Percentiles rank a stretch among this genome's conserved stretches.
Conservation (phyloP, 768 basidiomycete species). For the Macrocybe gigantea region DNA sequence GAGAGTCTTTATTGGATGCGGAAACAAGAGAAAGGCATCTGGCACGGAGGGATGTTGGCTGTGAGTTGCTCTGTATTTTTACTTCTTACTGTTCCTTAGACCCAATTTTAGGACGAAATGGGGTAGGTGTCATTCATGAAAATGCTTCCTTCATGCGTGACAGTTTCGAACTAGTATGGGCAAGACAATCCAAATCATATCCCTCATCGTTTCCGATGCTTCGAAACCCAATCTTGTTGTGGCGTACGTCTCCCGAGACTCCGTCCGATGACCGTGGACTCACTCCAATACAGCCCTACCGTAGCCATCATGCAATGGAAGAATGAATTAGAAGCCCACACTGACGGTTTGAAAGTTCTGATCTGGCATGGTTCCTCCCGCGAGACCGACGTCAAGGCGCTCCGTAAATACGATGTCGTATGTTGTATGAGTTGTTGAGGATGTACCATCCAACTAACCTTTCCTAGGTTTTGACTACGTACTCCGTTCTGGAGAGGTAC, state of each 20-base stretch:
- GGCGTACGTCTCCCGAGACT: slow-evolving; percentile 56
- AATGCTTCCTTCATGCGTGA: slow-evolving; percentile 2
- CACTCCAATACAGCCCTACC: slow-evolving; percentile 32
- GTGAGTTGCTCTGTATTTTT: slow-evolving; percentile 35
- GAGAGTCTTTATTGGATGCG: slow-evolving; percentile 97
- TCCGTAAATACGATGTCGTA: slow-evolving; percentile 87
- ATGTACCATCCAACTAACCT: too few species aligned
- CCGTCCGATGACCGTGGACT: slow-evolving; percentile 46
- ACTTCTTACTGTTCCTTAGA: background rate
- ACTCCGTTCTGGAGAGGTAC: slow-evolving; percentile 76
- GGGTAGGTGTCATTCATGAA: slow-evolving; percentile 44
- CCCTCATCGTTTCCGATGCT: slow-evolving; percentile 75
- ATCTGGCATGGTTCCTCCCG: slow-evolving; percentile 90
- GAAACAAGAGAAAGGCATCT: slow-evolving; percentile 81
- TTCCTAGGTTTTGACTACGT: slow-evolving; percentile 72
- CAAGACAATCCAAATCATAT: slow-evolving; percentile 95
- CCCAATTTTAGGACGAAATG: slow-evolving; percentile 72
- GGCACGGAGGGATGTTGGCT: slow-evolving; percentile 91
- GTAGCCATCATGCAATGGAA: slow-evolving; percentile 79
- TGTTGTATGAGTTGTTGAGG: slow-evolving; percentile 14
- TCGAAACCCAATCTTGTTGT: slow-evolving; percentile 86
- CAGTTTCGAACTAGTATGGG: slow-evolving; percentile 56
- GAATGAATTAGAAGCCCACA: slow-evolving; percentile 87
- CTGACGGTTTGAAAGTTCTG: slow-evolving; percentile 76
- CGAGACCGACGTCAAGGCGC: slow-evolving; percentile 55